A percentile compares a stretch with the other conserved stretches of the same genome.
phyloP scores from a whole-genome alignment of 2,329 filamentous ascomycete genomes.

The Blastomyces silverae region DNA sequence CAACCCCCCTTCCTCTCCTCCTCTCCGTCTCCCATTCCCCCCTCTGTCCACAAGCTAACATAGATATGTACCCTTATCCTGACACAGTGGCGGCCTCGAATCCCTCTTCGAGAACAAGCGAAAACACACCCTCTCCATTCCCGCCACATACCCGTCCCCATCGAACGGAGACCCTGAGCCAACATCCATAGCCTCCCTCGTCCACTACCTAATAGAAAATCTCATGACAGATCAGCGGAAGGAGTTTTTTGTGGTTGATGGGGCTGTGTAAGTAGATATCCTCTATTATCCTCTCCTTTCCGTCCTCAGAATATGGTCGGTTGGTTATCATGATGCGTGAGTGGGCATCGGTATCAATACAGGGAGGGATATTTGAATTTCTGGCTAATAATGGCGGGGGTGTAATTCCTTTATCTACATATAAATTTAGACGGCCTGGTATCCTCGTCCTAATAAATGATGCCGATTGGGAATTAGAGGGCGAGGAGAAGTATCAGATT shows the following conservation, averaged over 20 bases:
- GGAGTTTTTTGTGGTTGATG: constrained; percentile 84
- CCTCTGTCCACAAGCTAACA: constrained; percentile 17
- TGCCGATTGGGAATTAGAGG: constrained; percentile 96
- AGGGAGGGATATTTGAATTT: neutral
- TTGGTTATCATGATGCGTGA: neutral
- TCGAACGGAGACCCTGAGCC: constrained; percentile 53
- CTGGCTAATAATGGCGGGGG: constrained; percentile 3
- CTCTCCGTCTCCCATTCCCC: constrained; percentile 13
- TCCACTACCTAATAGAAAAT: constrained; percentile 70
- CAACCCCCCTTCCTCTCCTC: neutral
- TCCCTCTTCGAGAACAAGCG: constrained; percentile 83
- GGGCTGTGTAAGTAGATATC: constrained; percentile 64
- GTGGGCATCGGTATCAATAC: neutral
- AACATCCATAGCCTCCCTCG: constrained; percentile 66
- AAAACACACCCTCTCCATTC: constrained; percentile 63
- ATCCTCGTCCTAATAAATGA: constrained; percentile 97
- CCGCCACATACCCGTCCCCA: constrained; percentile 48
- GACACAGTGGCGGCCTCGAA: constrained; percentile 74
- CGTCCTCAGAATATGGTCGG: neutral
- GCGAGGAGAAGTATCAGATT: constrained; percentile 82
- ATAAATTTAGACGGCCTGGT: constrained; percentile 67
- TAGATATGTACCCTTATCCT: constrained; percentile 10
- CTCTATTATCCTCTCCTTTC: constrained; percentile 5
- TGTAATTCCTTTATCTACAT: constrained; percentile 21
- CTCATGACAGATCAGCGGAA: constrained; percentile 78